Conservation (phyloP, 1,284 basidiomycete species). For the Cryptococcus hybrid region DNA sequence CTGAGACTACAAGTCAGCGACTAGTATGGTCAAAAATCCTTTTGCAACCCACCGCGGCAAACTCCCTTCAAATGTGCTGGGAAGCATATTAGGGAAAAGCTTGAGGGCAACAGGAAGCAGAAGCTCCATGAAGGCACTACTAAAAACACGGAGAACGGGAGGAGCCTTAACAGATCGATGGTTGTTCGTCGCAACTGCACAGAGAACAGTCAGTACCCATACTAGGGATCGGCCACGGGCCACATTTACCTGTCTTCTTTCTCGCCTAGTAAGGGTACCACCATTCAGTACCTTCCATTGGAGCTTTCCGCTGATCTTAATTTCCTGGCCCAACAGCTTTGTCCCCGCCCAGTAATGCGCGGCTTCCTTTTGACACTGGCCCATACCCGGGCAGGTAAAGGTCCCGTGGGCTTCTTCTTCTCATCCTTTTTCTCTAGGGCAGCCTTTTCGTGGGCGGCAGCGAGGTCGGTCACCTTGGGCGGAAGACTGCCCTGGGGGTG, state of each 20-base stretch:
- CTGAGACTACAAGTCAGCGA: slow-evolving; percentile 49
- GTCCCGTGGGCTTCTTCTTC: slow-evolving; percentile 41
- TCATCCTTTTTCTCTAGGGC: slow-evolving; percentile 71
- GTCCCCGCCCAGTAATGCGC: slow-evolving; percentile 97
- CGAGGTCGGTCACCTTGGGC: slow-evolving; percentile 24
- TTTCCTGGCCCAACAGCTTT: slow-evolving; percentile 91
- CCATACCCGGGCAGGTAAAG: slow-evolving; percentile 58
- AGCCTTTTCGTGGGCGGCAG: slow-evolving; percentile 60
- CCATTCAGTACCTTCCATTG: slow-evolving; percentile 92
- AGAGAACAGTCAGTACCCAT: not conserved
- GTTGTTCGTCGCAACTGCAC: slow-evolving; percentile 85
- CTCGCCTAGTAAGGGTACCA: slow-evolving; percentile 84
- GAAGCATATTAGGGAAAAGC: slow-evolving; percentile 98
- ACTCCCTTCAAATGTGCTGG: slow-evolving; percentile 89
- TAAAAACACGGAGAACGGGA: slow-evolving; percentile 94
- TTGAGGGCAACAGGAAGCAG: slow-evolving; percentile 96
- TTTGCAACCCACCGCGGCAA: too few species aligned
- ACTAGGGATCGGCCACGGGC: not conserved
- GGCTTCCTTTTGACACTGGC: slow-evolving; percentile 93
- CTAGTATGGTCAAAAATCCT: too few species aligned
- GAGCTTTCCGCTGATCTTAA: slow-evolving; percentile 82
- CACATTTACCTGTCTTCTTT: slow-evolving; percentile 77
- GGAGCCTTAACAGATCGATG: slow-evolving; percentile 83
- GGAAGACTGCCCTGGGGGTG: slow-evolving; percentile 17
- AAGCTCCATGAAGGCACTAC: slow-evolving; percentile 96